A percentile compares a stretch with the other conserved stretches of the same genome.
Evolutionary conservation across 257 asterid species (phyloP).

Genomic region (Fraxinus excelsior): DNA sequence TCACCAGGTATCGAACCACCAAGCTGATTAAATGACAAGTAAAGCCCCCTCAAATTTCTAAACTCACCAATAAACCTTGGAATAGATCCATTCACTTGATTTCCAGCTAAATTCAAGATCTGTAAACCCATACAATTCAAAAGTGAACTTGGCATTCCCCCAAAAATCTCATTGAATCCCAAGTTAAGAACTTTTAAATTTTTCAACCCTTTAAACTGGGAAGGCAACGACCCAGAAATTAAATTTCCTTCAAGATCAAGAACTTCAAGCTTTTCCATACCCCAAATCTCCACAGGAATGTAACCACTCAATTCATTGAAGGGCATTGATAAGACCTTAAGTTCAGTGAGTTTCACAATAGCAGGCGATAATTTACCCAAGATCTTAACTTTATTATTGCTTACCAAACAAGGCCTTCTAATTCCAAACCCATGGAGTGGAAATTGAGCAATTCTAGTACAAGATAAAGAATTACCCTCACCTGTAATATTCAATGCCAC

Average conservation of each 20-base stretch:
- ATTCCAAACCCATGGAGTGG: slow-evolving; percentile 48
- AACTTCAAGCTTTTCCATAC: slow-evolving; percentile 85
- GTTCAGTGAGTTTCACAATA: slow-evolving; percentile 57
- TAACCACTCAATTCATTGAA: slow-evolving; percentile 76
- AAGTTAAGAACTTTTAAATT: slow-evolving; percentile 69
- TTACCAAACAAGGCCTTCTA: slow-evolving; percentile 40
- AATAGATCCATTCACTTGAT: slow-evolving; percentile 65
- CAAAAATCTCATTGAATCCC: slow-evolving; percentile 68
- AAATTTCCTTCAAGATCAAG: slow-evolving; percentile 91
- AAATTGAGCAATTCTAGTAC: slow-evolving; percentile 46
- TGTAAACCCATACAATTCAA: slow-evolving; percentile 48
- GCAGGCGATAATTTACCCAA: slow-evolving; percentile 58
- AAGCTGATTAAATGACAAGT: slow-evolving; percentile 81
- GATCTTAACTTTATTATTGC: slow-evolving; percentile 31
- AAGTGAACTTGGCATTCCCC: slow-evolving; percentile 60
- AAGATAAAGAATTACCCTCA: slow-evolving; percentile 49
- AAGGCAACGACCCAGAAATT: slow-evolving; percentile 59
- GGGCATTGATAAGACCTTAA: slow-evolving; percentile 68
- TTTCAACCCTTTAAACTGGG: slow-evolving; percentile 52
- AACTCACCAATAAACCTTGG: slow-evolving; percentile 57
- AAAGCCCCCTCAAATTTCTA: slow-evolving; percentile 62
- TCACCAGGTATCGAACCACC: slow-evolving; percentile 62
- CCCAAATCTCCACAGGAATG: slow-evolving; percentile 71
- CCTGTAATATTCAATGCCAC: slow-evolving; percentile 46
- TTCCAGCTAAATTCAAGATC: slow-evolving; percentile 82